Conservation (phyloP, 192 early-diverging fungal genomes). For the Coemansia sp. region DNA sequence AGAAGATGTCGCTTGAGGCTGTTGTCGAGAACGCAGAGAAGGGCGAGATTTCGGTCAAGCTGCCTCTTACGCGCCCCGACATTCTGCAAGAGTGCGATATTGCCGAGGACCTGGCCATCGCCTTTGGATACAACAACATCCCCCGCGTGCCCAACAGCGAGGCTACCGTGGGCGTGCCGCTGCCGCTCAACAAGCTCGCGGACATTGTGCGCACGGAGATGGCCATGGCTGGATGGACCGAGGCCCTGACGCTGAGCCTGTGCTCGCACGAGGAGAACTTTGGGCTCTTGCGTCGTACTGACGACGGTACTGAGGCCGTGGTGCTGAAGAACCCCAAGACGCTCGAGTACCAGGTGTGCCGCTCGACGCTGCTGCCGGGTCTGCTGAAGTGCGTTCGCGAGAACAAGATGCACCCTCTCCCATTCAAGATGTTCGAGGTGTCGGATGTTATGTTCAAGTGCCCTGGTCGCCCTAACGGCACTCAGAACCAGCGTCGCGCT, state of each 20-base stretch:
- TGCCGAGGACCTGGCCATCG: constrained; percentile 96
- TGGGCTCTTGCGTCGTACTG: constrained; percentile 75
- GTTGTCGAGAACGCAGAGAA: constrained; percentile 27
- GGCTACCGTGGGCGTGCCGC: constrained; percentile 81
- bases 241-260: constrained; percentile 90
- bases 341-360: constrained; percentile 87
- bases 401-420: constrained; percentile 85
- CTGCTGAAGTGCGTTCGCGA: constrained; percentile 87
- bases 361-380: constrained; percentile 88
- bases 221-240: constrained; percentile 90
- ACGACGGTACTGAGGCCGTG: constrained; percentile 77
- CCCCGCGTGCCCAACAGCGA: constrained; percentile 73
- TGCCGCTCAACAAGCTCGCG: constrained; percentile 90
- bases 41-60: constrained; percentile 63
- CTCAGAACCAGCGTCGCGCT: constrained; percentile 85
- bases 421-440: constrained; percentile 95
- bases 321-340: constrained; percentile 91
- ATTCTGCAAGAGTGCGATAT: constrained; percentile 96
- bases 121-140: constrained; percentile 95
- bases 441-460: constrained; percentile 92
- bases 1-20: constrained; percentile 86
- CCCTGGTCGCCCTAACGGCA: constrained; percentile 71
- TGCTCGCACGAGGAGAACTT: constrained; percentile 99
- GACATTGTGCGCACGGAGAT: constrained; percentile 83
- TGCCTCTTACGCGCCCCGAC: constrained; percentile 90